Evolutionary conservation across 2,329 filamentous ascomycete genomes (phyloP).

Genomic region (Paecilomyces variotii): DNA sequence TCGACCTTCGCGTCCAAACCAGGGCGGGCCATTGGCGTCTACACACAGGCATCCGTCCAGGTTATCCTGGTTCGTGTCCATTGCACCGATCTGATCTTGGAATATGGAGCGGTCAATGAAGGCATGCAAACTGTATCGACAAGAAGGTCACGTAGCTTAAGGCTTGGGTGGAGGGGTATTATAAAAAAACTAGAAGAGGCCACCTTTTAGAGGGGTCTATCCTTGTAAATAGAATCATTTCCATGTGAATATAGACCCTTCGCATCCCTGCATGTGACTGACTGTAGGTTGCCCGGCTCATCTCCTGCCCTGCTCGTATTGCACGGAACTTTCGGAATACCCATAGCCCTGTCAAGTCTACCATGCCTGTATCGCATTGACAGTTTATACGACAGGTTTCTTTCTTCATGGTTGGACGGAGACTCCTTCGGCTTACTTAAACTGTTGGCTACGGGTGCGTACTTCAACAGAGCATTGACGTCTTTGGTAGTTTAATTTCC

Average conservation of each 20-base stretch:
- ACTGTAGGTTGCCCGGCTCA: not conserved
- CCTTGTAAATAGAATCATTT: not conserved
- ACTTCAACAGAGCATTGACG: not conserved
- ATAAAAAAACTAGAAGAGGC: not conserved
- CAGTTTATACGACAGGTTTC: not conserved
- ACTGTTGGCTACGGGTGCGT: not conserved
- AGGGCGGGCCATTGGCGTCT: constrained; percentile 44
- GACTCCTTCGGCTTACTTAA: not conserved
- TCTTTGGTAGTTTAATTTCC: no score
- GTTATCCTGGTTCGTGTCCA: constrained; percentile 49
- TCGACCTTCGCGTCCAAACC: constrained; percentile 41
- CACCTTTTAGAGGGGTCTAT: no score
- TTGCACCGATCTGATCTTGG: constrained; percentile 46
- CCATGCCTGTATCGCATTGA: not conserved
- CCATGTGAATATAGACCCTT: no score
- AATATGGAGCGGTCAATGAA: constrained; percentile 40
- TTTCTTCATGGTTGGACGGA: not conserved
- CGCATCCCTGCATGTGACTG: not conserved
- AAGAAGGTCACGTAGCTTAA: constrained; percentile 43
- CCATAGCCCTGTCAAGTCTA: not conserved
- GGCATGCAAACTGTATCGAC: constrained; percentile 45
- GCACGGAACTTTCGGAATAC: not conserved
- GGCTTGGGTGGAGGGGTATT: constrained; percentile 46
- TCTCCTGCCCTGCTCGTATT: not conserved
- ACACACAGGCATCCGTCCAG: constrained; percentile 43